These are phyloP conservation scores for Trichoderma reesei DNA, from an alignment of 495 filamentous ascomycete species.

Conservation along the genomic window DNA sequence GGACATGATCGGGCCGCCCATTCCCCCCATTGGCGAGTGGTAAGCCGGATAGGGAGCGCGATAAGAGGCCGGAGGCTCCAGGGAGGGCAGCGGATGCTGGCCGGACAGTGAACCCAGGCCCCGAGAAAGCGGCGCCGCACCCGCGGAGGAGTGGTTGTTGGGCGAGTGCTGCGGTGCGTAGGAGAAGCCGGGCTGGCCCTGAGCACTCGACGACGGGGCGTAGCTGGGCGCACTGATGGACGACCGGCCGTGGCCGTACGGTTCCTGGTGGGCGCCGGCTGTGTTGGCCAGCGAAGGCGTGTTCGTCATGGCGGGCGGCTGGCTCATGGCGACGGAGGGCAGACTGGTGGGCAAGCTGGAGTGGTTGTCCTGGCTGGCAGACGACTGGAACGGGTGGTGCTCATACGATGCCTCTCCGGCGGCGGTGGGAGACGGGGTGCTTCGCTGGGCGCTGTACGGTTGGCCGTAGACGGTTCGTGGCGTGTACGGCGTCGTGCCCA, in stretches of 20 bases:
- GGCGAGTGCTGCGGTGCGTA: conserved; percentile 44
- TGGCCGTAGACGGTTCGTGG: conserved; percentile 34
- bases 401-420: conserved; percentile 23
- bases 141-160: conserved; percentile 49
- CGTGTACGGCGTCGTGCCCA: not conserved
- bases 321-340: too few relatives aligned
- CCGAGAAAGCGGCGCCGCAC: conserved; percentile 39
- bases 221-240: conserved; percentile 50
- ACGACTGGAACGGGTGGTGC: conserved; percentile 23
- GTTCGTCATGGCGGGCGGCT: conserved; percentile 48
- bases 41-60: conserved; percentile 38
- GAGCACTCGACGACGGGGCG: conserved; percentile 49
- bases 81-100: conserved; percentile 34
- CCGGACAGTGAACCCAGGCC: conserved; percentile 42
- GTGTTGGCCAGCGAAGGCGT: too few relatives aligned
- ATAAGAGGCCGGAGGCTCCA: conserved; percentile 20
- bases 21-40: conserved; percentile 16
- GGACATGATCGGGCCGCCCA: conserved; percentile 65
- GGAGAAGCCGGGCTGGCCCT: conserved; percentile 51
- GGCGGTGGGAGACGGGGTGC: conserved; percentile 25
- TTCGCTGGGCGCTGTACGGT: conserved; percentile 27
- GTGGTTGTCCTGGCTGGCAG: not conserved
- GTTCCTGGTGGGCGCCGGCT: conserved; percentile 53
- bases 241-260: conserved; percentile 40
- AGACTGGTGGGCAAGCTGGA: not conserved